These are phyloP conservation scores for Debaryomyces singareniensis DNA, from an alignment of 1,139 yeast genomes.

Conservation along the genomic window DNA sequence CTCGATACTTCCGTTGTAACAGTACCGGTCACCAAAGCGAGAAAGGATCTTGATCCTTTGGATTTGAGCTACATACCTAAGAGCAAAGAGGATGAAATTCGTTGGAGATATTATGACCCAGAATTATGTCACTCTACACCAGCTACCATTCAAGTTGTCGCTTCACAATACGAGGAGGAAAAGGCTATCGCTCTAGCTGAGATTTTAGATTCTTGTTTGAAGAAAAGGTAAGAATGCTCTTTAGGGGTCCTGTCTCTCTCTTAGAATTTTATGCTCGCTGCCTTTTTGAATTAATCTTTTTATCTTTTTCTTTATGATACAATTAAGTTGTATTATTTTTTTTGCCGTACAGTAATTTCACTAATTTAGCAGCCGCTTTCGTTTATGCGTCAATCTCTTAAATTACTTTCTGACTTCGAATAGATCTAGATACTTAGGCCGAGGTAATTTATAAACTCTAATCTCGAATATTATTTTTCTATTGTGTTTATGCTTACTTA, in stretches of 20 bases:
- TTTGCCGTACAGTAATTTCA: too few species aligned
- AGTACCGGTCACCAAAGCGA: background rate
- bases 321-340: background rate
- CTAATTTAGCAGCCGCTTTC: too few species aligned
- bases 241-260: background rate
- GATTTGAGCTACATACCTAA: background rate
- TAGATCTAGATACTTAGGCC: too few species aligned
- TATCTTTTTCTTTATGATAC: background rate
- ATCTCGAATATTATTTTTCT: too few species aligned
- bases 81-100: background rate
- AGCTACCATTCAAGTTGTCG: background rate
- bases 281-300: background rate
- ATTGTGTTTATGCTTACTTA: too few species aligned
- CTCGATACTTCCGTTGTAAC: too few species aligned
- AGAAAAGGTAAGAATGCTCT: background rate
- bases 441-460: too few species aligned
- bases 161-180: conserved; percentile 1
- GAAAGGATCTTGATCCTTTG: background rate
- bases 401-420: too few species aligned
- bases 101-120: background rate
- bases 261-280: background rate
- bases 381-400: too few species aligned
- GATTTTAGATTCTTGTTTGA: background rate
- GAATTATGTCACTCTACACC: background rate
- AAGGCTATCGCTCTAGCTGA: background rate